Conservation (phyloP, 495 filamentous ascomycete genomes). For the Trichoderma virens region DNA sequence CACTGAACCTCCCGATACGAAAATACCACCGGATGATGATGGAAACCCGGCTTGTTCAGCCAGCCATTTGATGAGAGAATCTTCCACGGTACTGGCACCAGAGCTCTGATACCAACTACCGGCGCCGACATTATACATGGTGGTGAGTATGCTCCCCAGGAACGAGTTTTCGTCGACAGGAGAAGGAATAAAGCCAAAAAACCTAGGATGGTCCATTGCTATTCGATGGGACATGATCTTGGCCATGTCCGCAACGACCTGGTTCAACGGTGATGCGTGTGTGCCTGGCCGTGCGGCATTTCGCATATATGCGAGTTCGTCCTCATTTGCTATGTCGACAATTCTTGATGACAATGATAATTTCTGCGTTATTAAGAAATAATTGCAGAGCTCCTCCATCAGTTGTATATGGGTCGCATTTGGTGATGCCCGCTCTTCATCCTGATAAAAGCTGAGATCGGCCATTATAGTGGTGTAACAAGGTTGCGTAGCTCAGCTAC, state of each 20-base stretch:
- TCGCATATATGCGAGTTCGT: neutral
- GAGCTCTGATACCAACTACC: constrained; percentile 14
- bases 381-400: neutral
- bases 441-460: neutral
- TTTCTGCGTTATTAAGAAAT: neutral
- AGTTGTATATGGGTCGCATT: neutral
- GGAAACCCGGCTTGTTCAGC: constrained; percentile 15
- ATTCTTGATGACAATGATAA: neutral
- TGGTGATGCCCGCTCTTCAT: neutral
- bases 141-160: constrained; percentile 13
- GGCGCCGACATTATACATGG: constrained; percentile 14
- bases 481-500: too few species aligned
- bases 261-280: neutral
- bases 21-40: constrained; percentile 17
- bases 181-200: constrained; percentile 17
- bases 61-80: constrained; percentile 18
- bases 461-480: neutral
- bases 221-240: neutral
- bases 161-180: constrained; percentile 11
- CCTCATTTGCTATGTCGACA: neutral
- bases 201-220: constrained; percentile 14
- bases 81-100: constrained; percentile 17
- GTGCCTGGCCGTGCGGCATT: neutral
- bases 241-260: neutral
- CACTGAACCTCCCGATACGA: constrained; percentile 24